Percentiles rank a stretch among this genome's conserved stretches.
Evolutionary conservation across 768 basidiomycete genomes (phyloP).

Genomic region (Xerocomus brunneocitrinus): DNA sequence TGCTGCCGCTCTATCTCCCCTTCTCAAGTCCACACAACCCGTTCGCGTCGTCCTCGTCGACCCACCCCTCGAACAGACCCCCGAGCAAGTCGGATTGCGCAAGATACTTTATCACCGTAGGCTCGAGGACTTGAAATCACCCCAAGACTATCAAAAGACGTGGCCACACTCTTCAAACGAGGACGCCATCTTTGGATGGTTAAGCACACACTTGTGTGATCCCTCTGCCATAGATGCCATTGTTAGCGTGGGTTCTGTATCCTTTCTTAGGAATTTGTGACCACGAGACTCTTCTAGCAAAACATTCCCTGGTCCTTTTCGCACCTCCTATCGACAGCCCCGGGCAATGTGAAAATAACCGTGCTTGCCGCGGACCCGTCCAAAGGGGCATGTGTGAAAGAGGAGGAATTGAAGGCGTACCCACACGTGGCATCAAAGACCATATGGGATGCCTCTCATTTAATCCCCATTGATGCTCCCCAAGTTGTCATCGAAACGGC

Average conservation of each 20-base stretch:
- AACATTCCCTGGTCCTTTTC: constrained; percentile 16
- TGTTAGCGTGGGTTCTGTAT: constrained; percentile 6
- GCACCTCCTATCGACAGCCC: not conserved
- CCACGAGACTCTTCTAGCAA: constrained; percentile 10
- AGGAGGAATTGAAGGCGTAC: not conserved
- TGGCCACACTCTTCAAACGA: not conserved
- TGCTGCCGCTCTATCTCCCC: constrained; percentile 4
- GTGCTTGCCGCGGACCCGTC: not conserved
- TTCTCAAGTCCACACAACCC: constrained; percentile 7
- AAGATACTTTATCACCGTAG: no score
- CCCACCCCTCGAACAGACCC: constrained; percentile 5
- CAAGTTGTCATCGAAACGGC: constrained; percentile 9
- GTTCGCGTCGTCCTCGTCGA: constrained; percentile 19
- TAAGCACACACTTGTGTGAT: constrained; percentile 6
- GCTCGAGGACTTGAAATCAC: no score
- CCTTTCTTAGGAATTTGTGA: not conserved
- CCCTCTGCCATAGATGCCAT: constrained; percentile 4
- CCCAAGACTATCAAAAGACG: no score
- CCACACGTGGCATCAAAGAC: not conserved
- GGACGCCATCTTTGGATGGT: not conserved
- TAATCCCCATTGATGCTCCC: constrained; percentile 6
- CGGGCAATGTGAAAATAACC: not conserved
- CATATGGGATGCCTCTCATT: constrained; percentile 10
- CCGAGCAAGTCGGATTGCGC: not conserved
- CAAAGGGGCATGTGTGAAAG: not conserved